Percentiles rank a stretch among this genome's conserved stretches.
Evolutionary conservation across 176 grass and related monocot species (phyloP).

Genomic region (Puccinellia tenuiflora): DNA sequence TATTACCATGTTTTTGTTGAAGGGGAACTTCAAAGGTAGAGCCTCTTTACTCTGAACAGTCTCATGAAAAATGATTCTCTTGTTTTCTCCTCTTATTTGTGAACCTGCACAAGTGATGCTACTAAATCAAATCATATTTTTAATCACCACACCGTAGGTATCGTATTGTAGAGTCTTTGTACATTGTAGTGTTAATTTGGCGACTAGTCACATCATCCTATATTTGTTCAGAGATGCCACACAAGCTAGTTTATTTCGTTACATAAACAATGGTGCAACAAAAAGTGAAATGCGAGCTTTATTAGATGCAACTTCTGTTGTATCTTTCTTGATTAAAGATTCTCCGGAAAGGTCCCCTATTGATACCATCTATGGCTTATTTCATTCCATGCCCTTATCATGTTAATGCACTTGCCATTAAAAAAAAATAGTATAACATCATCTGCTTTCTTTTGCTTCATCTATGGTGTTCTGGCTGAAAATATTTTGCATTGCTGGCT

Average conservation of each 20-base stretch:
- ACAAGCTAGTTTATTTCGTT: constrained; percentile 2
- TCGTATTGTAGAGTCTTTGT: neutral
- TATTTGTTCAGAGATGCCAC: neutral
- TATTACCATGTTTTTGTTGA: constrained; percentile 97
- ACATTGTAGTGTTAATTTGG: neutral
- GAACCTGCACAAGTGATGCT: neutral
- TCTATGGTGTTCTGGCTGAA: neutral
- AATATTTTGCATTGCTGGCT: constrained; percentile 17
- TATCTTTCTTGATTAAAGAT: constrained; percentile 3
- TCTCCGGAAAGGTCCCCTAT: neutral
- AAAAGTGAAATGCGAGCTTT: neutral
- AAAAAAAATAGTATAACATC: neutral
- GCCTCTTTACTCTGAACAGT: constrained; percentile 10
- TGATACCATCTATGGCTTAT: neutral
- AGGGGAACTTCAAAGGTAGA: constrained; percentile 94
- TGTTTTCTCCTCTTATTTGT: neutral
- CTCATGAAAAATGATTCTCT: neutral
- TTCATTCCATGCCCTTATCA: neutral
- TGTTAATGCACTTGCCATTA: neutral
- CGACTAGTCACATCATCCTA: neutral
- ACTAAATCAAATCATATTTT: neutral
- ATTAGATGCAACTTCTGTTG: neutral
- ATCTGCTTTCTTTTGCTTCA: constrained; percentile 19
- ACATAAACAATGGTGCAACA: neutral
- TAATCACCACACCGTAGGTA: neutral